These are phyloP conservation scores for Babesia caballi DNA, from an alignment of 169 alveolate species.

Conservation along the genomic window DNA sequence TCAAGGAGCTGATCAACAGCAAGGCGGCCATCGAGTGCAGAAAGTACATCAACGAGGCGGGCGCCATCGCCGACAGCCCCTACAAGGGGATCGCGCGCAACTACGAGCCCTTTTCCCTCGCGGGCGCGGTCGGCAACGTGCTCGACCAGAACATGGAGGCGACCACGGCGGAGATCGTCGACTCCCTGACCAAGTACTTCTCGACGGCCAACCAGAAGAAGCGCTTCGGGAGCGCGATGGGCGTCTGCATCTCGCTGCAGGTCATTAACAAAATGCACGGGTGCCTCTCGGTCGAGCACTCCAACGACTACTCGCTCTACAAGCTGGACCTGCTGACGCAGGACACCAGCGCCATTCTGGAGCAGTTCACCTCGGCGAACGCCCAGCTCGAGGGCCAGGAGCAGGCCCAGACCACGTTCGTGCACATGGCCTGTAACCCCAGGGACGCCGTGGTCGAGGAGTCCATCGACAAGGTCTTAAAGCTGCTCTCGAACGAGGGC, in stretches of 20 bases:
- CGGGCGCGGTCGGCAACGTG: slow-evolving; percentile 62
- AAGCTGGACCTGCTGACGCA: slow-evolving; percentile 30
- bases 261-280: slow-evolving; percentile 39
- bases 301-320: slow-evolving; percentile 55
- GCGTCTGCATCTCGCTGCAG: slow-evolving; percentile 55
- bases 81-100: slow-evolving; percentile 42
- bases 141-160: slow-evolving; percentile 52
- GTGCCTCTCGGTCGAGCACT: slow-evolving; percentile 51
- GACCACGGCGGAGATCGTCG: slow-evolving; percentile 30
- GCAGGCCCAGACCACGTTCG: background rate
- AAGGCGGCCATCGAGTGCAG: slow-evolving; percentile 45
- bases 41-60: slow-evolving; percentile 62
- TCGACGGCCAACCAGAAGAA: slow-evolving; percentile 12
- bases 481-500: slow-evolving; percentile 48
- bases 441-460: slow-evolving; percentile 35
- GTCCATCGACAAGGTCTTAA: slow-evolving; percentile 17
- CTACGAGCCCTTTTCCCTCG: slow-evolving; percentile 36
- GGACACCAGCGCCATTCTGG: slow-evolving; percentile 43
- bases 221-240: slow-evolving; percentile 41
- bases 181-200: slow-evolving; percentile 42
- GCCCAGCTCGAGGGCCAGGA: slow-evolving; percentile 18
- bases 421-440: slow-evolving; percentile 50
- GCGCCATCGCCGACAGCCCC: slow-evolving; percentile 32
- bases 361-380: slow-evolving; percentile 8
- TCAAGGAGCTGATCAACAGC: slow-evolving; percentile 44